These are phyloP conservation scores for Salinomyces thailandicus DNA, from an alignment of 2,329 filamentous ascomycete genomes.

Conservation along the genomic window DNA sequence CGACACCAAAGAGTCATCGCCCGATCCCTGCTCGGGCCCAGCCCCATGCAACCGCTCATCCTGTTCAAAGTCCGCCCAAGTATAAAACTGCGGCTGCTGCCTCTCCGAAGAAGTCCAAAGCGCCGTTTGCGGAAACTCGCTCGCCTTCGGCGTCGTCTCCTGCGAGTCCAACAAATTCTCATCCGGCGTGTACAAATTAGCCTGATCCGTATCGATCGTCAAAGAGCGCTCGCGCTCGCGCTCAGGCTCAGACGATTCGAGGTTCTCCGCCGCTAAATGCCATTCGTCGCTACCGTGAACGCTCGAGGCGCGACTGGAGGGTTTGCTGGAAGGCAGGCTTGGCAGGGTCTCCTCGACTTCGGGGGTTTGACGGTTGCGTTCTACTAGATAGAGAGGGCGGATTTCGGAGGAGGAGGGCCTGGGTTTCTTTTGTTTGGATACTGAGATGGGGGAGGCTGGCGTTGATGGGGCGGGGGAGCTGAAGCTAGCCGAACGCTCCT, in stretches of 20 bases:
- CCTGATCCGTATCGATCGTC: conserved; percentile 16
- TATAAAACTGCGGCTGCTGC: conserved; percentile 27
- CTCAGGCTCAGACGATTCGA: conserved; percentile 10
- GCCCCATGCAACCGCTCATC: conserved; percentile 22
- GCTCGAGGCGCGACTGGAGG: conserved; percentile 31
- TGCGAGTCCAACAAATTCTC: conserved; percentile 49
- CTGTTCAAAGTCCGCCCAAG: conserved; percentile 27
- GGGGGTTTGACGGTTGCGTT: conserved; percentile 46
- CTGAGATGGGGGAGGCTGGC: conserved; percentile 14
- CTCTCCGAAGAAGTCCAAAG: conserved; percentile 10
- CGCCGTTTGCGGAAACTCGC: conserved; percentile 31
- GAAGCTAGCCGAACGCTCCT: conserved; percentile 23
- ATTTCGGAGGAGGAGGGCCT: conserved; percentile 45
- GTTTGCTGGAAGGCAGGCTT: conserved; percentile 40
- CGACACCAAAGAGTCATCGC: no score
- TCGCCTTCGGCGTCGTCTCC: conserved; percentile 59
- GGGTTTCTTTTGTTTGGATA: conserved; percentile 12
- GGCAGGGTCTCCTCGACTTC: conserved; percentile 39
- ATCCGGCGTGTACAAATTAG: conserved; percentile 11
- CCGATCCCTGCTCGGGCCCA: no score
- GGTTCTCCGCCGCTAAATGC: conserved; percentile 34
- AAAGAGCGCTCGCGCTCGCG: conserved; percentile 9
- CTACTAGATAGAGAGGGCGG: conserved; percentile 72
- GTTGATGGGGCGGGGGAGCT: conserved; percentile 12
- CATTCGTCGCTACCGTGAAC: conserved; percentile 33